Conservation (phyloP, 108 stramenopile genomes). For the Seminavis robusta region DNA sequence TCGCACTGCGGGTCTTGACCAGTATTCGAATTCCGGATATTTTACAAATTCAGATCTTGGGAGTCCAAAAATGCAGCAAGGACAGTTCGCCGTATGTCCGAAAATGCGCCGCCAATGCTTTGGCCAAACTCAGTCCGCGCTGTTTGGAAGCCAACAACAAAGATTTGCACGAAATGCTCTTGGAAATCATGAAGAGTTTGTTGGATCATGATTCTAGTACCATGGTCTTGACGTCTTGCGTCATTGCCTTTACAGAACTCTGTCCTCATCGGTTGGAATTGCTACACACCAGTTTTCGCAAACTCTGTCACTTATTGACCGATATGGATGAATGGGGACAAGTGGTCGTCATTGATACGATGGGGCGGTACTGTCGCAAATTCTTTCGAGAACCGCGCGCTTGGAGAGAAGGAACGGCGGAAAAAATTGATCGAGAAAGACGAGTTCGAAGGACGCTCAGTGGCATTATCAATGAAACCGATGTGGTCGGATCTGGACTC, state of each 20-base stretch:
- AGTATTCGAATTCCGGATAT: conserved; percentile 96
- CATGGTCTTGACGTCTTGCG: conserved; percentile 93
- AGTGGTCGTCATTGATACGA: conserved; percentile 76
- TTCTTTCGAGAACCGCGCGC: conserved; percentile 82
- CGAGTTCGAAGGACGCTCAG: conserved; percentile 56
- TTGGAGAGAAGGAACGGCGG: conserved; percentile 60
- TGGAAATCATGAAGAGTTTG: conserved; percentile 52
- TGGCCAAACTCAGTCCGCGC: conserved; percentile 83
- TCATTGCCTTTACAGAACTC: conserved; percentile 90
- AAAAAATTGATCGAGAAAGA: conserved; percentile 74
- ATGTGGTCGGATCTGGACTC: neutral
- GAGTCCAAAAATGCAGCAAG: conserved; percentile 87
- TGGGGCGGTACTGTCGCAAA: conserved; percentile 88
- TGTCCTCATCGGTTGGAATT: conserved; percentile 89
- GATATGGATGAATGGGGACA: conserved; percentile 99
- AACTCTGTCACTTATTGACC: conserved; percentile 94
- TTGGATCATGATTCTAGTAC: conserved; percentile 81
- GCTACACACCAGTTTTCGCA: conserved; percentile 90
- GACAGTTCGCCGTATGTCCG: conserved; percentile 97
- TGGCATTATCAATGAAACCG: neutral
- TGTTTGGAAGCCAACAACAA: conserved; percentile 48
- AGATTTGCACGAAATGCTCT: conserved; percentile 42
- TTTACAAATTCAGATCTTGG: conserved; percentile 97
- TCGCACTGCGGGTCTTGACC: conserved; percentile 95
- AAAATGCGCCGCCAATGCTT: conserved; percentile 95